Conservation (phyloP, 2,329 filamentous ascomycete species). For the Monilinia polystroma region DNA sequence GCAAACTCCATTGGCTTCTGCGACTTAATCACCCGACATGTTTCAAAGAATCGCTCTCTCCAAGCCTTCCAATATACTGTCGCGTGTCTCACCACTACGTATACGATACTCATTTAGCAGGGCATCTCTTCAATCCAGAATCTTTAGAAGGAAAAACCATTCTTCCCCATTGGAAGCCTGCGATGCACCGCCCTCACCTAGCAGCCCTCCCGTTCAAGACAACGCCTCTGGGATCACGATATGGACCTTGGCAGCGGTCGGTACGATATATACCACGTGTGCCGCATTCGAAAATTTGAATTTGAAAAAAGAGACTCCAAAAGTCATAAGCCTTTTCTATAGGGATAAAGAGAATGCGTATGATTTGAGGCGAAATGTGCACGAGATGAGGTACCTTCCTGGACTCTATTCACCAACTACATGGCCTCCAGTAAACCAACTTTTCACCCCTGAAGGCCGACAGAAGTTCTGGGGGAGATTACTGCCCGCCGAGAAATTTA, state of each 20-base stretch:
- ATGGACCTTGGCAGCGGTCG: constrained; percentile 8
- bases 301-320: constrained; percentile 9
- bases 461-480: constrained; percentile 3
- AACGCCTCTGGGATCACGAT: constrained; percentile 7
- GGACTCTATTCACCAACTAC: background rate
- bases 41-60: background rate
- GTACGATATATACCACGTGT: constrained; percentile 4
- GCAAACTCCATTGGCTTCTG: no score
- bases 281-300: constrained; percentile 11
- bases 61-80: background rate
- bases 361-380: constrained; percentile 9
- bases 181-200: background rate
- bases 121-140: background rate
- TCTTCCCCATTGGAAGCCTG: background rate
- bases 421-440: constrained; percentile 8
- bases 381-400: background rate
- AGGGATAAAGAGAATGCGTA: background rate
- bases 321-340: background rate
- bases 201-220: background rate
- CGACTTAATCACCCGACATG: background rate
- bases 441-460: background rate
- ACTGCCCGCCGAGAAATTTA: constrained; percentile 7
- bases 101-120: background rate
- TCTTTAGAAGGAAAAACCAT: background rate
- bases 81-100: background rate